A percentile compares a stretch with the other conserved stretches of the same genome.
Conservation (phyloP, 352 stramenopile genomes). For the Globisporangium okanoganense region DNA sequence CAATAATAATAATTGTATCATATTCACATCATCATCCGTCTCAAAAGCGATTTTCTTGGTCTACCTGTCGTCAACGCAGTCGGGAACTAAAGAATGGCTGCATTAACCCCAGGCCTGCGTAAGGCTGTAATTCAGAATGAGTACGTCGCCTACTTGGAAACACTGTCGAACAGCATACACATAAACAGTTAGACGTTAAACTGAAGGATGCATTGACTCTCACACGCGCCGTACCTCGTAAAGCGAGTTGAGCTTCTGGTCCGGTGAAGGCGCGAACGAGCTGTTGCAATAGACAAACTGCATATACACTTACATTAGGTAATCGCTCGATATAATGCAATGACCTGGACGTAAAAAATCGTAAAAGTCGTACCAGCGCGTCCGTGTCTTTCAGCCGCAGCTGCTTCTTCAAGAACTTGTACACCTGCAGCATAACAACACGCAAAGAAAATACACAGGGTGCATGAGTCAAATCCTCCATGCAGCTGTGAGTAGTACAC, state of each 20-base stretch:
- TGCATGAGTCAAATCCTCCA: background rate
- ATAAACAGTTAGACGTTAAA: background rate
- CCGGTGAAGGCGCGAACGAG: constrained; percentile 79
- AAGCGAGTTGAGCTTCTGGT: constrained; percentile 72
- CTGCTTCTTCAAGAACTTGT: constrained; percentile 84
- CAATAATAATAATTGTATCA: constrained; percentile 10
- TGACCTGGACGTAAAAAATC: background rate
- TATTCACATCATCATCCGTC: constrained; percentile 5
- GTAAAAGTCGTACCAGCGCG: constrained; percentile 41
- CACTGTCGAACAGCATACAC: constrained; percentile 28
- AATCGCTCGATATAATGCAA: background rate
- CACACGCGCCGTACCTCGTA: constrained; percentile 45
- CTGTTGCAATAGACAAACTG: constrained; percentile 89
- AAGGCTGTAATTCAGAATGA: constrained; percentile 87
- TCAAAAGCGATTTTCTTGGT: background rate
- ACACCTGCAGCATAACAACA: constrained; percentile 36
- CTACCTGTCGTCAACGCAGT: background rate
- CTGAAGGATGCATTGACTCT: no score
- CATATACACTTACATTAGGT: background rate
- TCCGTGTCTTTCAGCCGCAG: constrained; percentile 72
- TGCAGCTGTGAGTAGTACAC: background rate
- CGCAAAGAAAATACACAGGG: background rate
- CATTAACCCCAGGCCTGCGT: constrained; percentile 77
- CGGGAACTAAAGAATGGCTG: background rate
- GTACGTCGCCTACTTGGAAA: constrained; percentile 73